These are phyloP conservation scores for Pyrenophora tritici-repentis DNA, from an alignment of 2,329 filamentous ascomycete species.

Conservation along the genomic window DNA sequence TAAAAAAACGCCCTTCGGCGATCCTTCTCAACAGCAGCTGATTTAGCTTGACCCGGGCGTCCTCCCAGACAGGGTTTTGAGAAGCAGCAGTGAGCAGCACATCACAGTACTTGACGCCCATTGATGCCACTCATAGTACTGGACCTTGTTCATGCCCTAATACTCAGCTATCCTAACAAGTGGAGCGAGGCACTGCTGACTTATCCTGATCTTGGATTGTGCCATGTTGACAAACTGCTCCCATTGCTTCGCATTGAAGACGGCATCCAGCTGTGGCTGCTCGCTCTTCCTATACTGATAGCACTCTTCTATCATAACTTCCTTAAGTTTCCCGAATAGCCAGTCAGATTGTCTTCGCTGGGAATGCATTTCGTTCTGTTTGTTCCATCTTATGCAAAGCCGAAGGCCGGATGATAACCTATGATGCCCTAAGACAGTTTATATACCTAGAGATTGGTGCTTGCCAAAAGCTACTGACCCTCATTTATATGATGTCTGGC, in stretches of 20 bases:
- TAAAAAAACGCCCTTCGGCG: constrained; percentile 4
- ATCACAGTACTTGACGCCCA: constrained; percentile 18
- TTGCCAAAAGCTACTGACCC: too few species aligned
- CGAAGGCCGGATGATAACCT: too few species aligned
- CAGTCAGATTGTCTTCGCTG: too few species aligned
- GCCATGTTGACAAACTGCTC: constrained; percentile 14
- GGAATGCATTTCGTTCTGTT: too few species aligned
- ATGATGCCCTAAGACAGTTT: too few species aligned
- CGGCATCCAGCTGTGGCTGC: neutral
- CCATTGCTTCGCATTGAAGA: constrained; percentile 16
- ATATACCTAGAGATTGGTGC: too few species aligned
- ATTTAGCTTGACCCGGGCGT: constrained; percentile 21
- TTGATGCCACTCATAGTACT: constrained; percentile 21
- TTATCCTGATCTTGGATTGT: constrained; percentile 6
- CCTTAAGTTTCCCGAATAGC: too few species aligned
- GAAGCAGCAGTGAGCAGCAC: constrained; percentile 14
- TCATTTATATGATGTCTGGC: too few species aligned
- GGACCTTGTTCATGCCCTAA: constrained; percentile 18
- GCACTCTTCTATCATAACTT: too few species aligned
- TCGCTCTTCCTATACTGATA: constrained; percentile 2
- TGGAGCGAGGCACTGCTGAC: constrained; percentile 16
- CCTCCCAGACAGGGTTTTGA: constrained; percentile 15
- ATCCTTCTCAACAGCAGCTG: constrained; percentile 19
- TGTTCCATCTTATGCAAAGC: too few species aligned
- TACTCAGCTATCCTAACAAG: constrained; percentile 13